phyloP scores from a whole-genome alignment of 1,284 basidiomycete genomes.

The Entoloma clypeatum region DNA sequence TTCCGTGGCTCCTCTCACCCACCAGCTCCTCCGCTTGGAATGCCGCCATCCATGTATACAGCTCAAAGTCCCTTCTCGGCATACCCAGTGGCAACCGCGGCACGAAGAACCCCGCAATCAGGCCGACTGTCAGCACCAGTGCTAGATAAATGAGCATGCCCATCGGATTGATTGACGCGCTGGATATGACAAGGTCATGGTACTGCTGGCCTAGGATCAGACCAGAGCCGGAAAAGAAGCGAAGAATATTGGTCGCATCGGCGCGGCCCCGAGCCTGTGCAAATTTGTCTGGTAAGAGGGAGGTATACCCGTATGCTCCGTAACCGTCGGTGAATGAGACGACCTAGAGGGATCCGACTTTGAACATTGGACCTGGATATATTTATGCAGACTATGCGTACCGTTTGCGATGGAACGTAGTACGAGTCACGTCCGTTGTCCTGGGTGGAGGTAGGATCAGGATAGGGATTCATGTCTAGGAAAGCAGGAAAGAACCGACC shows the following conservation, averaged over 20 bases:
- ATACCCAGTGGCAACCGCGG: slow-evolving; percentile 32
- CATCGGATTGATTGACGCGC: slow-evolving; percentile 22
- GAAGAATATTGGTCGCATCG: slow-evolving; percentile 37
- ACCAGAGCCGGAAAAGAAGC: slow-evolving; percentile 38
- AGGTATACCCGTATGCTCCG: slow-evolving; percentile 36
- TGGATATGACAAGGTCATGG: slow-evolving; percentile 27
- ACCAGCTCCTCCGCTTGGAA: slow-evolving; percentile 35
- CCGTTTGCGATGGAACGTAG: slow-evolving; percentile 40
- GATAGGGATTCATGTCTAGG: no score
- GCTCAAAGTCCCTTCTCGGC: slow-evolving; percentile 34
- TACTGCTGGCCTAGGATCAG: slow-evolving; percentile 31
- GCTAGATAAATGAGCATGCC: slow-evolving; percentile 23
- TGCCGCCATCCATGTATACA: slow-evolving; percentile 37
- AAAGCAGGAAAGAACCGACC: slow-evolving; percentile 12
- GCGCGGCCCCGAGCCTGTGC: slow-evolving; percentile 32
- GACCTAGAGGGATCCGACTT: slow-evolving; percentile 20
- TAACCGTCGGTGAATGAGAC: slow-evolving; percentile 35
- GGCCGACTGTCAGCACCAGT: slow-evolving; percentile 26
- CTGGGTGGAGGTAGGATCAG: slow-evolving; percentile 12
- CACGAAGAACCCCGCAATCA: slow-evolving; percentile 33
- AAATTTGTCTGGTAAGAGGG: slow-evolving; percentile 31
- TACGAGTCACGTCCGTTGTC: slow-evolving; percentile 36
- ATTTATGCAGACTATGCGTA: slow-evolving; percentile 18
- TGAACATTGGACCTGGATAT: neutral
- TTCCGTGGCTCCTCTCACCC: slow-evolving; percentile 19